Percentiles rank a stretch among this genome's conserved stretches.
Conservation (phyloP, 768 basidiomycete genomes). For the Kondoa subrosea region DNA sequence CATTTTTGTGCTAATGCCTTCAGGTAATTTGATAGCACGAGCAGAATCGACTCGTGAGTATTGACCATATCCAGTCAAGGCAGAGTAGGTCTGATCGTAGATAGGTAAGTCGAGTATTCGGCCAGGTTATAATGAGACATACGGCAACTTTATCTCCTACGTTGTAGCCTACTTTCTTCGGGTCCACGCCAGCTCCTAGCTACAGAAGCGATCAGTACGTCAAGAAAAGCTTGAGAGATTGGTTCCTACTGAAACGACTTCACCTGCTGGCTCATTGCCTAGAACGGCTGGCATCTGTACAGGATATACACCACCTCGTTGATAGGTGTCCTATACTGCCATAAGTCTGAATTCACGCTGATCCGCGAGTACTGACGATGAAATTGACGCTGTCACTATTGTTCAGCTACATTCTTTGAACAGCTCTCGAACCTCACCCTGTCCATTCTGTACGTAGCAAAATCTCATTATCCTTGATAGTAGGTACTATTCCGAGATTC, state of each 20-base stretch:
- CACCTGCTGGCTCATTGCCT: constrained; percentile 65
- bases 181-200: constrained; percentile 43
- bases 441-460: constrained; percentile 30
- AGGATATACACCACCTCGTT: constrained; percentile 42
- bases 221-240: background rate
- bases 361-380: no score
- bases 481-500: constrained; percentile 49
- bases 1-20: constrained; percentile 28
- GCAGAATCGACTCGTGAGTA: constrained; percentile 50
- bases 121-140: constrained; percentile 25
- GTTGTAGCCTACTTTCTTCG: constrained; percentile 48
- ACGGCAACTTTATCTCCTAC: constrained; percentile 58
- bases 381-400: constrained; percentile 55
- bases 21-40: constrained; percentile 49
- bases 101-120: background rate
- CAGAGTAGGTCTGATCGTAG: constrained; percentile 24
- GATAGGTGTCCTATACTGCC: no score
- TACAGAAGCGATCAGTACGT: background rate
- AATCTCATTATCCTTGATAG: constrained; percentile 12
- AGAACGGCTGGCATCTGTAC: constrained; percentile 26
- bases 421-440: no score
- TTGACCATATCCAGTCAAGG: constrained; percentile 43
- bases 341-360: no score
- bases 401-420: no score
- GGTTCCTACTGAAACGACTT: constrained; percentile 43